These are phyloP conservation scores for Aspergillus persii DNA, from an alignment of 2,329 filamentous ascomycete genomes.

Conservation along the genomic window DNA sequence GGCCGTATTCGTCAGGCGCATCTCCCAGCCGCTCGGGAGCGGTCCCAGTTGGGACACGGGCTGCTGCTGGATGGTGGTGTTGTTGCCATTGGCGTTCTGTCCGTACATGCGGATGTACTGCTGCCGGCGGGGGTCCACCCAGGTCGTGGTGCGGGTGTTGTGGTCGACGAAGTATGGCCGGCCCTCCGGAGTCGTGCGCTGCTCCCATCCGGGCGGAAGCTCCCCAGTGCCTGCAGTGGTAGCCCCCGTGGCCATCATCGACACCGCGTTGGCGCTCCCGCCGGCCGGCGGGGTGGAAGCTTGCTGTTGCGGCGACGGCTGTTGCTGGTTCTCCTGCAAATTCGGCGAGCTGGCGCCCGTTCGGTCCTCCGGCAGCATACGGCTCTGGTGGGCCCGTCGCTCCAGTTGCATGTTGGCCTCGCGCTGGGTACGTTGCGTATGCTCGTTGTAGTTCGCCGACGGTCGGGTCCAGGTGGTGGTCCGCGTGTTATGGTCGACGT, in stretches of 20 bases:
- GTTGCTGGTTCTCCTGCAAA: constrained; percentile 52
- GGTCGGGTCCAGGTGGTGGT: constrained; percentile 96
- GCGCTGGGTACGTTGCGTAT: constrained; percentile 72
- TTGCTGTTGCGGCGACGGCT: constrained; percentile 28
- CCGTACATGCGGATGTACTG: constrained; percentile 99
- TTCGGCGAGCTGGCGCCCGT: constrained; percentile 92
- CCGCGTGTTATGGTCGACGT: constrained; percentile 95
- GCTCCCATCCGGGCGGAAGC: constrained; percentile 93
- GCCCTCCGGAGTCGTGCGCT: constrained; percentile 91
- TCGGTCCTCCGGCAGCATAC: constrained; percentile 91
- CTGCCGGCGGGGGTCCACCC: constrained; percentile 95
- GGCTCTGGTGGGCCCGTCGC: constrained; percentile 88
- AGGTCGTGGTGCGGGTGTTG: constrained; percentile 95
- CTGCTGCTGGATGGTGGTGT: constrained; percentile 90
- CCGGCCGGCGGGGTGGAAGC: constrained; percentile 43
- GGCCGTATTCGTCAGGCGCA: constrained; percentile 97
- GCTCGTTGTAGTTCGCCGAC: constrained; percentile 71
- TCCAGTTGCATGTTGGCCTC: constrained; percentile 92
- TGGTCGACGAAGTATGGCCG: constrained; percentile 97
- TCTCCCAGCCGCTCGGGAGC: constrained; percentile 96
- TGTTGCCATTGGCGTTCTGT: constrained; percentile 70
- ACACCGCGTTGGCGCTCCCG: constrained; percentile 57
- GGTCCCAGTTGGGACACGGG: constrained; percentile 95
- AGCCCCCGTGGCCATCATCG: constrained; percentile 92
- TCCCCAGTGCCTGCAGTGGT: constrained; percentile 94